Percentiles rank a stretch among this genome's conserved stretches.
Evolutionary conservation across 768 basidiomycete genomes (phyloP).

Genomic region (Auricularia sp.): DNA sequence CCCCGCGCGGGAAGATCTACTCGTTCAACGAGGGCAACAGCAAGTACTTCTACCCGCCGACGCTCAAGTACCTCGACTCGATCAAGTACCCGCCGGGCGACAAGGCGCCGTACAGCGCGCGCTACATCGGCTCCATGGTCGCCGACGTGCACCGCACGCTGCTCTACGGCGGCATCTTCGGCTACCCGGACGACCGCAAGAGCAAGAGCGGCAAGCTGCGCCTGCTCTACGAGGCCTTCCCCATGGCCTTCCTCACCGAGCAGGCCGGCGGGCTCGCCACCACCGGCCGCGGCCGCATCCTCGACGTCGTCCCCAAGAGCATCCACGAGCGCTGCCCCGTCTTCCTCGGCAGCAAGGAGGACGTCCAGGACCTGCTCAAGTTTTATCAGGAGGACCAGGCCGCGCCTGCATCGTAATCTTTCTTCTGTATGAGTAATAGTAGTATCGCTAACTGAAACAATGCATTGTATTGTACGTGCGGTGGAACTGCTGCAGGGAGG

Average conservation of each 20-base stretch:
- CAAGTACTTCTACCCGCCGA: conserved; percentile 82
- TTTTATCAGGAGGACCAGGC: conserved; percentile 46
- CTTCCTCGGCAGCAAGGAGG: conserved; percentile 88
- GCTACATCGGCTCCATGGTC: conserved; percentile 98
- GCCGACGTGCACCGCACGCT: conserved; percentile 96
- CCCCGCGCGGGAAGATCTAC: conserved; percentile 97
- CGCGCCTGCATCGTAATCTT: background rate
- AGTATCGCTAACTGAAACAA: too few species aligned
- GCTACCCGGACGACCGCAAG: conserved; percentile 97
- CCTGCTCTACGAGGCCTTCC: conserved; percentile 94
- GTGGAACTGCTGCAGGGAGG: too few species aligned
- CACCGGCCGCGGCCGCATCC: conserved; percentile 85
- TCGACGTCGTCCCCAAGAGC: conserved; percentile 76
- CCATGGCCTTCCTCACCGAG: conserved; percentile 92
- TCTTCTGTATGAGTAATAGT: background rate
- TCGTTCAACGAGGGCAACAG: conserved; percentile 99
- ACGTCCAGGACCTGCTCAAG: conserved; percentile 81
- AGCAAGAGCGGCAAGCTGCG: conserved; percentile 91
- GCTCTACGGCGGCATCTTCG: conserved; percentile 96
- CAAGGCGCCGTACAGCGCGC: conserved; percentile 79
- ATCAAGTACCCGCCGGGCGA: conserved; percentile 80
- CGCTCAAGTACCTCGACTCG: conserved; percentile 71
- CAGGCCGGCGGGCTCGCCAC: conserved; percentile 95
- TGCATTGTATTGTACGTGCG: too few species aligned
- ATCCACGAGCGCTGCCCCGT: conserved; percentile 92